These are phyloP conservation scores for Lactifluus echinatus DNA, from an alignment of 768 basidiomycete genomes.

Conservation along the genomic window DNA sequence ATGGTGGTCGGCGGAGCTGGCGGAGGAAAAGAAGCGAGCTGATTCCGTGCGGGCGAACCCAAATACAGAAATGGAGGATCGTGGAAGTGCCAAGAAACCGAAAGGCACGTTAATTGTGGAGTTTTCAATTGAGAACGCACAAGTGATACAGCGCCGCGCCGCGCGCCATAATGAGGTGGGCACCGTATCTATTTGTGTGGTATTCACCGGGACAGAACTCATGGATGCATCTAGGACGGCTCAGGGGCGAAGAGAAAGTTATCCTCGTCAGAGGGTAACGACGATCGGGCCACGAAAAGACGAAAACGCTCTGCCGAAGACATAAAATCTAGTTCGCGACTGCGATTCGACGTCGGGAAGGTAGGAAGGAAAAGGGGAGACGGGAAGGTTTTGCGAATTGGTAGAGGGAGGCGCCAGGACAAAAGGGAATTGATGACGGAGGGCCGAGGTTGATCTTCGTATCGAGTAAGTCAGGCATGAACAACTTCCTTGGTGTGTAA, in stretches of 20 bases:
- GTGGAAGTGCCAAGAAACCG: slow-evolving; percentile 35
- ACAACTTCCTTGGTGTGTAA: no score
- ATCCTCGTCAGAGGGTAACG: background rate
- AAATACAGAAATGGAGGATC: slow-evolving; percentile 43
- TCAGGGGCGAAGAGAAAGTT: slow-evolving; percentile 1
- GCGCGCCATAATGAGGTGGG: slow-evolving; percentile 39
- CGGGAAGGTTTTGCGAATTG: background rate
- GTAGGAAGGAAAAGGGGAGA: background rate
- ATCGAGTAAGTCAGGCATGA: no score
- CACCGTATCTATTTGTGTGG: background rate
- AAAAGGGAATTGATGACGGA: no score
- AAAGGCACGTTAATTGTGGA: slow-evolving; percentile 71
- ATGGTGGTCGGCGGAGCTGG: slow-evolving; percentile 82
- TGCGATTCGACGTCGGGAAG: background rate
- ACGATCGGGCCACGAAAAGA: background rate
- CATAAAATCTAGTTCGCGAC: background rate
- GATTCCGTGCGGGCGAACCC: slow-evolving; percentile 48
- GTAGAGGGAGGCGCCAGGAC: background rate
- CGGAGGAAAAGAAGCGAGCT: slow-evolving; percentile 39
- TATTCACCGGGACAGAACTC: background rate
- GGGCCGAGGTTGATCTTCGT: no score
- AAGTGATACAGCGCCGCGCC: slow-evolving; percentile 73
- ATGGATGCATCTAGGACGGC: background rate
- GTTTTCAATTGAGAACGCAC: slow-evolving; percentile 92
- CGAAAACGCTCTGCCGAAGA: background rate